A percentile compares a stretch with the other conserved stretches of the same genome.
phyloP scores from a whole-genome alignment of 2,329 filamentous ascomycete species.

The Arthroderma uncinatum region DNA sequence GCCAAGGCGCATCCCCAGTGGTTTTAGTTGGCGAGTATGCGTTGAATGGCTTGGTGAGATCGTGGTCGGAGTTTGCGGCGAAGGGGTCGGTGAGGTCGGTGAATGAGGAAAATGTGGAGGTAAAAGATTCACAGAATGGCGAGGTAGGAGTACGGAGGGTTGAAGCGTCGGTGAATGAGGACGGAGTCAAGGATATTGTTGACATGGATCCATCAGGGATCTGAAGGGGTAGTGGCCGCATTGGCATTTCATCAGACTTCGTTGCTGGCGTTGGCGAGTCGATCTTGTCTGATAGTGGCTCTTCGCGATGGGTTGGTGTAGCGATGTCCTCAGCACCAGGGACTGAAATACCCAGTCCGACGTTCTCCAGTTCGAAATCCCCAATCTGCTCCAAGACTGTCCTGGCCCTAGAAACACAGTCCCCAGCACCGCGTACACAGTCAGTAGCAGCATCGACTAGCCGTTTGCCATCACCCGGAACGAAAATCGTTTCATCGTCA shows the following conservation, averaged over 20 bases:
- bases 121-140: constrained; percentile 17
- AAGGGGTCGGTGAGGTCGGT: constrained; percentile 12
- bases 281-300: background rate
- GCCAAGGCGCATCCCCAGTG: background rate
- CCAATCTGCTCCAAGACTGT: constrained; percentile 77
- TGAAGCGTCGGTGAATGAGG: constrained; percentile 25
- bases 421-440: constrained; percentile 80
- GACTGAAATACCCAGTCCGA: constrained; percentile 40
- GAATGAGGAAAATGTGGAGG: constrained; percentile 11
- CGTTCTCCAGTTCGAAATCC: constrained; percentile 67
- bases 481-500: constrained; percentile 63
- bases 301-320: constrained; percentile 6
- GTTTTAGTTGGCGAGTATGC: constrained; percentile 5
- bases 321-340: constrained; percentile 6
- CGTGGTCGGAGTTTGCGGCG: constrained; percentile 13
- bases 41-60: constrained; percentile 3
- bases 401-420: constrained; percentile 80
- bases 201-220: constrained; percentile 31
- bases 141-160: constrained; percentile 23
- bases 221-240: constrained; percentile 34
- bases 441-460: constrained; percentile 69
- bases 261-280: background rate
- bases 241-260: background rate
- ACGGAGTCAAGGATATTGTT: constrained; percentile 23
- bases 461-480: constrained; percentile 65